These are phyloP conservation scores for Smallanthus sonchifolius DNA, from an alignment of 129 eudicot species.

Conservation along the genomic window DNA sequence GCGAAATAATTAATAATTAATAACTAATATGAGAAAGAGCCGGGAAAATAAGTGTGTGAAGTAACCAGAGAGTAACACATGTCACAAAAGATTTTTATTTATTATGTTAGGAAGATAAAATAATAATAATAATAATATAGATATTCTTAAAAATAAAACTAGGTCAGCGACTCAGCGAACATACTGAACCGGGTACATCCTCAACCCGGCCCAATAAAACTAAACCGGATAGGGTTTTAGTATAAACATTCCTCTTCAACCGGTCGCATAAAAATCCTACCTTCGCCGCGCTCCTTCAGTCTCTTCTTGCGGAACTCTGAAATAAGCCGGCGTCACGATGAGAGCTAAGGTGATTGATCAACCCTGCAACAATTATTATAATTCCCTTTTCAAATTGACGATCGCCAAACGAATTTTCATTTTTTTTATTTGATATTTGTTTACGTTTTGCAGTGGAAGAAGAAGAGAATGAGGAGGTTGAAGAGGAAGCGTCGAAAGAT, in stretches of 20 bases:
- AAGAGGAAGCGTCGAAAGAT: conserved; percentile 69
- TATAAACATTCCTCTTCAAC: neutral
- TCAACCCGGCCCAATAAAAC: neutral
- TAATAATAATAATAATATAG: too few species aligned
- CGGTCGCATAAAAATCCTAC: too few species aligned
- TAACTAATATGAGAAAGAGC: too few species aligned
- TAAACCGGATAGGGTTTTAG: neutral
- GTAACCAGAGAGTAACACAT: too few species aligned
- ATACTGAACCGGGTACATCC: too few species aligned
- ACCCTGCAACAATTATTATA: neutral
- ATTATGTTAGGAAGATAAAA: too few species aligned
- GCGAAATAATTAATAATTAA: too few species aligned
- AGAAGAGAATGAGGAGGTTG: conserved; percentile 27
- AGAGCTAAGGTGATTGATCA: neutral
- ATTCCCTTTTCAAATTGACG: neutral
- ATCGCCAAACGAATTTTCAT: neutral
- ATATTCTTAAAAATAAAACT: too few species aligned
- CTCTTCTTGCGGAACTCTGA: neutral
- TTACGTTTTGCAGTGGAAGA: neutral
- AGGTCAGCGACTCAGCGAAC: too few species aligned
- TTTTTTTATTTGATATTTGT: neutral
- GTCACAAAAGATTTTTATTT: too few species aligned
- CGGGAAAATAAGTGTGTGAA: too few species aligned
- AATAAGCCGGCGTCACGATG: neutral
- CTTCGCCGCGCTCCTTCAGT: neutral